A percentile compares a stretch with the other conserved stretches of the same genome.
Evolutionary conservation across 257 asterid genomes (phyloP).

Genomic region (Penstemon eatonii): DNA sequence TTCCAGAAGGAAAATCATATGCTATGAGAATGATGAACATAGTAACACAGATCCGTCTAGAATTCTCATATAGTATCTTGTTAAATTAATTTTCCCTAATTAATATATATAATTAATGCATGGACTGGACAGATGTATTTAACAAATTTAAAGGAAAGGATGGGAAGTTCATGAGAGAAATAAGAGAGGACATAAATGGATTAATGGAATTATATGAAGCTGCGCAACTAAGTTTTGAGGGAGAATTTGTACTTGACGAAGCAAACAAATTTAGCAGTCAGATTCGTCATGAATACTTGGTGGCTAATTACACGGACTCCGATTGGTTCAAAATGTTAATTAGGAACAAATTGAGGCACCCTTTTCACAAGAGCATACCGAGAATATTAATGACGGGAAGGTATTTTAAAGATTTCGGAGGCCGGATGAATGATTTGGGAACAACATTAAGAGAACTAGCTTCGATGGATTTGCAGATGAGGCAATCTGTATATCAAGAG

Average conservation of each 20-base stretch:
- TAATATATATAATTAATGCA: too few species aligned
- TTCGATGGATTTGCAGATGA: constrained; percentile 20
- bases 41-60: too few species aligned
- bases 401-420: constrained; percentile 2
- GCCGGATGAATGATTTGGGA: constrained; percentile 23
- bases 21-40: too few species aligned
- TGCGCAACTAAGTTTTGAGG: constrained; percentile 40
- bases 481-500: constrained; percentile 26
- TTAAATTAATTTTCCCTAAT: too few species aligned
- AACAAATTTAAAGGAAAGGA: constrained; percentile 34
- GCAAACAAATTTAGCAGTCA: constrained; percentile 38
- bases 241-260: constrained; percentile 47
- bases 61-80: too few species aligned
- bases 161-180: constrained; percentile 25
- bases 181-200: constrained; percentile 28
- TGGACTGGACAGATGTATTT: constrained; percentile 33
- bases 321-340: background rate
- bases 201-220: constrained; percentile 51
- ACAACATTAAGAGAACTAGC: constrained; percentile 39
- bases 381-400: constrained; percentile 18
- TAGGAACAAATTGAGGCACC: constrained; percentile 34
- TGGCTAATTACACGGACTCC: background rate
- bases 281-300: background rate
- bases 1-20: too few species aligned
- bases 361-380: constrained; percentile 42